A percentile compares a stretch with the other conserved stretches of the same genome.
Evolutionary conservation across 305 asterid genomes (phyloP).

Genomic region (Rubia balearica): DNA sequence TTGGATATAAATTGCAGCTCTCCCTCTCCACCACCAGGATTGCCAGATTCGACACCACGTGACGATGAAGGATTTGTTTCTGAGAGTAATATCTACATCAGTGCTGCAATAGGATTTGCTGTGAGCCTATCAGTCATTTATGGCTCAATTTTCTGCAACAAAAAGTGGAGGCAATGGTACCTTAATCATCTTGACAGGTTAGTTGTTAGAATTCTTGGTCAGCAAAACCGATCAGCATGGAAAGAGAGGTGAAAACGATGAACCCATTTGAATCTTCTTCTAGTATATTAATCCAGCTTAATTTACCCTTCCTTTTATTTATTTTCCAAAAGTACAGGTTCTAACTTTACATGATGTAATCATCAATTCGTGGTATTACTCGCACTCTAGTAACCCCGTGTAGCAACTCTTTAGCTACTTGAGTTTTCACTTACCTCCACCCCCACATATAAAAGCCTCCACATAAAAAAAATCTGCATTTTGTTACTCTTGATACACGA

Average conservation of each 20-base stretch:
- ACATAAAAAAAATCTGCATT: no score
- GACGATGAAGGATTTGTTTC: conserved; percentile 1
- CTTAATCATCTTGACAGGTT: neutral
- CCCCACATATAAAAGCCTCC: no score
- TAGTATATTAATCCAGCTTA: neutral
- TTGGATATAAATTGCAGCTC: neutral
- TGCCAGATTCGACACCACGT: neutral
- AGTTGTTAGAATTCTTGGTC: neutral
- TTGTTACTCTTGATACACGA: no score
- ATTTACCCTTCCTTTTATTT: no score
- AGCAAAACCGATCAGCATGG: neutral
- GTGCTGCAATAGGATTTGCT: conserved; percentile 4
- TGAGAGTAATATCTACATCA: neutral
- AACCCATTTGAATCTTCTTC: neutral
- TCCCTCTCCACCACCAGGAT: conserved; percentile 1
- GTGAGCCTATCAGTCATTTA: conserved; percentile 1
- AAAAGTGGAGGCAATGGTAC: conserved; percentile 2
- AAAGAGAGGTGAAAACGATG: neutral
- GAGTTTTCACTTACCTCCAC: no score
- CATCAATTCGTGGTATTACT: no score
- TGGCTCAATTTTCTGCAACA: neutral
- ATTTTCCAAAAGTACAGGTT: no score
- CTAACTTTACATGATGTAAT: no score
- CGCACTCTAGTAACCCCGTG: no score
- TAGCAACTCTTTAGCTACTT: no score